Conservation (phyloP, 345 rosid genomes). For the Alliaria petiolata region DNA sequence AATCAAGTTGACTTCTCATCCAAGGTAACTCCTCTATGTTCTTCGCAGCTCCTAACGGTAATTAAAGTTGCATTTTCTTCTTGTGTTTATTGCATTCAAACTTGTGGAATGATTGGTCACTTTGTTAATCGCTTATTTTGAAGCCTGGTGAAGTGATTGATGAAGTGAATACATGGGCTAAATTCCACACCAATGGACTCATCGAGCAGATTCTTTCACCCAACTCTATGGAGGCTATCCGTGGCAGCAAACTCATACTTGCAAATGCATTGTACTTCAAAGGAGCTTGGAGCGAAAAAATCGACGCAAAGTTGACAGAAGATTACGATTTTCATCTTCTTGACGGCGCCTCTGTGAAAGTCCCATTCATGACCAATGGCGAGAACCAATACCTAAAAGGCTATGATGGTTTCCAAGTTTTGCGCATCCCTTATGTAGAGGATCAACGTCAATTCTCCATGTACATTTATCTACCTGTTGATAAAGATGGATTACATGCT, state of each 20-base stretch:
- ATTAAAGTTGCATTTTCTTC: too few relatives aligned
- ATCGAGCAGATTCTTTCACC: slow-evolving; percentile 57
- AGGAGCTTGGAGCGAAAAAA: slow-evolving; percentile 57
- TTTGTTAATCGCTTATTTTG: not conserved
- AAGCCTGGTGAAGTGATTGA: slow-evolving; percentile 51
- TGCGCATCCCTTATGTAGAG: slow-evolving; percentile 60
- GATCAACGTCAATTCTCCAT: slow-evolving; percentile 50
- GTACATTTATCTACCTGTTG: slow-evolving; percentile 61
- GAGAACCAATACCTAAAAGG: slow-evolving; percentile 38
- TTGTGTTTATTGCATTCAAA: not conserved
- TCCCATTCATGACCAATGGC: slow-evolving; percentile 63
- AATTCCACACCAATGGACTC: slow-evolving; percentile 51
- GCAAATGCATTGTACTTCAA: slow-evolving; percentile 75
- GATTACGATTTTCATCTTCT: slow-evolving; percentile 56
- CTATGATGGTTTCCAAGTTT: slow-evolving; percentile 60
- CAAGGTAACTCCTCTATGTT: slow-evolving; percentile 40
- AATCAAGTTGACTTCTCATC: slow-evolving; percentile 55
- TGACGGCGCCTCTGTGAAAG: slow-evolving; percentile 45
- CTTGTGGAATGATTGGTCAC: not conserved
- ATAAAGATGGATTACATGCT: slow-evolving; percentile 47
- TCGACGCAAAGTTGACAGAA: slow-evolving; percentile 42
- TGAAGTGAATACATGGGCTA: slow-evolving; percentile 62
- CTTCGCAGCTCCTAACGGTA: too few relatives aligned
- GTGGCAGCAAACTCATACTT: slow-evolving; percentile 42
- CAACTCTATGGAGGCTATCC: slow-evolving; percentile 33